Percentiles rank a stretch among this genome's conserved stretches.
phyloP scores from a whole-genome alignment of 2,329 filamentous ascomycete genomes.

The Septoria petroselini region DNA sequence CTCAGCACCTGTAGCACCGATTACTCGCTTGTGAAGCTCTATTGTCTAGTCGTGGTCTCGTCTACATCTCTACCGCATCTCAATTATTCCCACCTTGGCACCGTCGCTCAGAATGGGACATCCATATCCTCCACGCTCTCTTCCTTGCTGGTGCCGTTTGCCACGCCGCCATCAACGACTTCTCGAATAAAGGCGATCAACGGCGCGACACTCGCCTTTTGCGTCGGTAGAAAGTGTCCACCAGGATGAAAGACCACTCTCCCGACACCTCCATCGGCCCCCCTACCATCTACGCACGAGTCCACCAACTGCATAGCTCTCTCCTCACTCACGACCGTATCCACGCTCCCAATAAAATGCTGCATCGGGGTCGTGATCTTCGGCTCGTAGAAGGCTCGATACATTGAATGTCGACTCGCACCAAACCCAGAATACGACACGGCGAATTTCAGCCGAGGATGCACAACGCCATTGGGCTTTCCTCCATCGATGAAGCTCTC shows the following conservation, averaged over 20 bases:
- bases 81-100: too few relatives aligned
- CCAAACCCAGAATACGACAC: conserved; percentile 76
- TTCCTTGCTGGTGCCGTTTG: conserved; percentile 41
- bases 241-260: conserved; percentile 73
- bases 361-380: conserved; percentile 72
- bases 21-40: too few relatives aligned
- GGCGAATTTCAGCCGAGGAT: conserved; percentile 65
- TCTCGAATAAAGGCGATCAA: conserved; percentile 68
- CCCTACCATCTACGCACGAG: conserved; percentile 53
- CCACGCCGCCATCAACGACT: conserved; percentile 27
- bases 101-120: conserved; percentile 55
- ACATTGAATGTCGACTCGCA: conserved; percentile 56
- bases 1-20: too few relatives aligned
- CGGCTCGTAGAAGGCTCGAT: conserved; percentile 71
- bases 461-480: conserved; percentile 37
- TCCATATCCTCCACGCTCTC: conserved; percentile 67
- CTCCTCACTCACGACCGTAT: conserved; percentile 81
- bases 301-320: conserved; percentile 67
- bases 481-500: conserved; percentile 45
- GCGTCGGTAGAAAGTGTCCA: conserved; percentile 80
- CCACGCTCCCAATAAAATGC: conserved; percentile 78
- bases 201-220: conserved; percentile 75
- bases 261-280: conserved; percentile 36
- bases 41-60: conserved; percentile 6
- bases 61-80: too few relatives aligned